These are phyloP conservation scores for Fusarium sp. DNA, from an alignment of 2,329 filamentous ascomycete species.

Conservation along the genomic window DNA sequence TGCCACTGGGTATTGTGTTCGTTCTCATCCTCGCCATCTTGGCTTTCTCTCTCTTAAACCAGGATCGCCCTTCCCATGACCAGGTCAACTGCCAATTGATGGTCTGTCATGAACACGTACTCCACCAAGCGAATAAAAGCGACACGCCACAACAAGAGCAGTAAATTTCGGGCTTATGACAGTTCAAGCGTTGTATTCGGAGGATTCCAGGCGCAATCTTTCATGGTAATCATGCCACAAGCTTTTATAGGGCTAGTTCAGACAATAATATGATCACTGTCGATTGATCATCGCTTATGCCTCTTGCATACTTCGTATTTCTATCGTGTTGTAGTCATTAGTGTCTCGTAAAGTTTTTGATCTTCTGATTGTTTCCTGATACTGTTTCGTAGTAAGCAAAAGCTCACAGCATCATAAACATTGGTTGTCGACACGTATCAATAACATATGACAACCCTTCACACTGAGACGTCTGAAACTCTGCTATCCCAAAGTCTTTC, in stretches of 20 bases:
- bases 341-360: not conserved
- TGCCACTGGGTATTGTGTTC: not conserved
- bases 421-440: conserved; percentile 17
- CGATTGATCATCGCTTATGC: not conserved
- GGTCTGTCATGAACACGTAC: no score
- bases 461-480: not conserved
- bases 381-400: no score
- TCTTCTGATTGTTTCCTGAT: not conserved
- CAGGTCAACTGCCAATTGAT: not conserved
- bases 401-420: conserved; percentile 27
- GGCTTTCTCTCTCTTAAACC: no score
- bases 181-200: not conserved
- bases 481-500: not conserved
- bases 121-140: no score
- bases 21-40: not conserved
- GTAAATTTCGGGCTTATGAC: not conserved
- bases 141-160: not conserved
- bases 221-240: not conserved
- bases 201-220: not conserved
- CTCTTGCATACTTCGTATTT: not conserved
- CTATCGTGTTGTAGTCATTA: accelerated
- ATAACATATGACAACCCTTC: conserved; percentile 3
- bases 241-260: not conserved
- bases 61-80: no score
- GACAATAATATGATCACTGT: not conserved